Conservation (phyloP, 805 yeast species). For the Clavispora fructus region DNA sequence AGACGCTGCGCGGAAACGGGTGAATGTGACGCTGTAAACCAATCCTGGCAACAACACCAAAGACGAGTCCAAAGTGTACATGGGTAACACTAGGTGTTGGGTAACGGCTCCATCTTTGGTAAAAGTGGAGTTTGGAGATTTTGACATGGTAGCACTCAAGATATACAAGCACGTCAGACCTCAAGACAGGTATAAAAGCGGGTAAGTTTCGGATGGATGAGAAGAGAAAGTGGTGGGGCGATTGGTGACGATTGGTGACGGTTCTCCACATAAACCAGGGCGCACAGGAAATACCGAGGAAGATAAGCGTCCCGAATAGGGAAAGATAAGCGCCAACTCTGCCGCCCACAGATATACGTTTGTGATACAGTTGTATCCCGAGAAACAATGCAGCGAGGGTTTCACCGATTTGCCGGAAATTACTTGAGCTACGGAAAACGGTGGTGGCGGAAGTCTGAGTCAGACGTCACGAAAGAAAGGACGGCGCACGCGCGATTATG, state of each 20-base stretch:
- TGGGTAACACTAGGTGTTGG: slow-evolving; percentile 29
- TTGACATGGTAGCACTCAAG: slow-evolving; percentile 1
- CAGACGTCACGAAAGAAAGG: too few species aligned
- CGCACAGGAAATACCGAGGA: slow-evolving; percentile 1
- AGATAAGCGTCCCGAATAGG: background rate
- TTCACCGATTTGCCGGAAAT: too few species aligned
- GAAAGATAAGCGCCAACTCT: background rate
- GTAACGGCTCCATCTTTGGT: slow-evolving; percentile 5
- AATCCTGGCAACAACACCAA: slow-evolving; percentile 58
- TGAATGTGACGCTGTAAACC: slow-evolving; percentile 52
- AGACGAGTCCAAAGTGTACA: slow-evolving; percentile 37
- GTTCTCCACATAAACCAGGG: background rate
- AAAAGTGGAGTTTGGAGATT: slow-evolving; percentile 1
- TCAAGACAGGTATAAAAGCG: background rate
- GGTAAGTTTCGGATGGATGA: background rate
- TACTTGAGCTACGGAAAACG: too few species aligned
- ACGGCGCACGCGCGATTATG: too few species aligned
- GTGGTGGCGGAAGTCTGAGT: too few species aligned
- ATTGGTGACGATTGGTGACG: background rate
- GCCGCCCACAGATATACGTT: background rate
- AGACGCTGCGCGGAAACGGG: slow-evolving; percentile 42
- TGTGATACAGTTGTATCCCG: too few species aligned
- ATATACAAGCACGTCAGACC: background rate
- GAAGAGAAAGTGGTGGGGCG: background rate
- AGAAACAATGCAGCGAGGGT: too few species aligned